Base-by-base conservation (phyloP, 495 filamentous ascomycete genomes). In the Hyaloscypha hepaticicola region DNA sequence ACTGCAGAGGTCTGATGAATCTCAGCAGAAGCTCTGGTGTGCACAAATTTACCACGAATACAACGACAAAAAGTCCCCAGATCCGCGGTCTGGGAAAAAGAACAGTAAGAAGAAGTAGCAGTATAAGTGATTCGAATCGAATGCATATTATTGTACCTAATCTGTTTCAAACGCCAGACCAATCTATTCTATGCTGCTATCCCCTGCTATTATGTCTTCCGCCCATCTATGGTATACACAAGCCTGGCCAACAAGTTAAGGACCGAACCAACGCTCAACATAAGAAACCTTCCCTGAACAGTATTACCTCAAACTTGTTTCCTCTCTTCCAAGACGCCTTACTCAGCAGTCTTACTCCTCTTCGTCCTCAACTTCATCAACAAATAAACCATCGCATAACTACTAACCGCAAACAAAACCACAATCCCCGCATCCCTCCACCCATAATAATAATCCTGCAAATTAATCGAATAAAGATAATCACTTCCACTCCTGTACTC, bases 381-480 rank as follows among this genome's bases (percentile, higher is more conserved):
- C 57, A 71, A 50, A 55, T 77, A 83, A 0, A 83, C 81, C 53
- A 82, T 60, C 5, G 75, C 74, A 65, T 82, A 83, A 59, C 75
- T 76, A 48, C 76, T 78, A 52, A 81, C 55, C 8, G 70, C 77
- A 66, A 82, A 83, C 21, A 82, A 64, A 3, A 75, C 78, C 16
- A 79, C 73, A 27, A 83, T 79, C 1, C 45, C 81, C 8, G 83
- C 85, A 69, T 87, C 74, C 33, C 84, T 76, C 88, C 88, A 90
- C 56, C 85, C 86, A 62, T 87, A 70, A 60, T 70, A 55, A 72
- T 79, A 83, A 70, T 71, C 63, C 27, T 67, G 63, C 9, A 73
- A 53, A 24, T 76, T 73, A 1, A 77, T 33, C 28, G 60, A 61
- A 41, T 49, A 55, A 53, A 87, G 75, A 65, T 83, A 91, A 50